phyloP scores from a whole-genome alignment of 2,329 filamentous ascomycete genomes.

The Mariannaea sp. region DNA sequence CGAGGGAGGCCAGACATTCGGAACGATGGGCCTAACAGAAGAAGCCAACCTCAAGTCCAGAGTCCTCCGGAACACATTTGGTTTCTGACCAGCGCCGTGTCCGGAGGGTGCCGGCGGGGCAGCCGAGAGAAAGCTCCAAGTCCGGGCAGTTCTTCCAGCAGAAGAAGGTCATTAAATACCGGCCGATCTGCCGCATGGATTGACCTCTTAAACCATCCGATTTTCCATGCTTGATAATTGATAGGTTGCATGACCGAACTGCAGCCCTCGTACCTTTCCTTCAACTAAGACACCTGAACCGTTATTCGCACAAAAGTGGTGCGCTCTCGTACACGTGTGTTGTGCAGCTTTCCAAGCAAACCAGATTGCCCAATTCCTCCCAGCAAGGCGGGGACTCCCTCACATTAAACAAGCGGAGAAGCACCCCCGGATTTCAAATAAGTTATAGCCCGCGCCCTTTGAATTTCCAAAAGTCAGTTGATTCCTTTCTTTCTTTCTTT shows the following conservation, averaged over 20 bases:
- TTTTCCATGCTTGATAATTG: too few species aligned
- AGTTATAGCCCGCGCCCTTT: slow-evolving; percentile 10
- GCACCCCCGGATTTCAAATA: slow-evolving; percentile 16
- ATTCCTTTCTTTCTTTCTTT: neutral
- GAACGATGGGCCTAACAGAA: too few species aligned
- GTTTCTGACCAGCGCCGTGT: slow-evolving; percentile 15
- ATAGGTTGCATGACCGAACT: too few species aligned
- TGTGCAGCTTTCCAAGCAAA: neutral
- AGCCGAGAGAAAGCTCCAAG: slow-evolving; percentile 1
- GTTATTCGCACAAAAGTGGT: neutral
- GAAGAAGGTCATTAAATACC: neutral
- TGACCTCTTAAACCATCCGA: too few species aligned
- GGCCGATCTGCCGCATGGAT: slow-evolving; percentile 6
- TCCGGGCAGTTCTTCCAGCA: slow-evolving; percentile 6
- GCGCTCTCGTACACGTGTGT: slow-evolving; percentile 2
- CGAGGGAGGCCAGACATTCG: too few species aligned
- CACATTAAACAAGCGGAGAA: slow-evolving; percentile 19
- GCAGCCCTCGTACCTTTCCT: too few species aligned
- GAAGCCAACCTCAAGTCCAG: too few species aligned
- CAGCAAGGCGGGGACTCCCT: slow-evolving; percentile 1
- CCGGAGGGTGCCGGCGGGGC: slow-evolving; percentile 20
- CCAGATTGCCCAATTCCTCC: slow-evolving; percentile 8
- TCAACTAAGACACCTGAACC: too few species aligned
- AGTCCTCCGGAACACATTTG: too few species aligned
- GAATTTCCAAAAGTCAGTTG: slow-evolving; percentile 14